Base-by-base conservation (phyloP, 495 filamentous ascomycete genomes). In the Aspergillus sparsus region DNA sequence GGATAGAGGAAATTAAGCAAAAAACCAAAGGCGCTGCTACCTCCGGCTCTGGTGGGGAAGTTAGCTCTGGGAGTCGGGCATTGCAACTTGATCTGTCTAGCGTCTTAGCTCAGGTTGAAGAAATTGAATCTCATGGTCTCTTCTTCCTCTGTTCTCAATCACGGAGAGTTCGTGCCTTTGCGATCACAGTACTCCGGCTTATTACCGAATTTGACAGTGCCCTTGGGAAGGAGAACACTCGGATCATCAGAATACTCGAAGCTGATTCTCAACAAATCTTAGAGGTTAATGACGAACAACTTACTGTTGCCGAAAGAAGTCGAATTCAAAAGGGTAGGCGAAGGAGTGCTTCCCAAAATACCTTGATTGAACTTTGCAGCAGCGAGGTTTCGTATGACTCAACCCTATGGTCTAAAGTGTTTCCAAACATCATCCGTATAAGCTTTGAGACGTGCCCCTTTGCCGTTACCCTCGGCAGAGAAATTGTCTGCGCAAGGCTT, bases 131-230 rank as follows among this genome's bases (percentile, higher is more conserved):
- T 15, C 93, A 97, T 70, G 94, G 95, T 1, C 73, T 99, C n/a
- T 98, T 99, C 79, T 98, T 99, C 70, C 74, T 99, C 5, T 98
- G 95, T 70, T 98, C 94, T 0, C 95, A 97, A 62, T 97, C 94
- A 9, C 82, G 90, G 57, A 83, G 87, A 39, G 94, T 99, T 27
- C 85, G 94, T 36, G 82, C 90, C 42, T 93, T 93, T 69, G 95
- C 94, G 2, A 90, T 99, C 44, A 95, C 87, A 4, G 95, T 98
- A 2, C 77, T 99, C 15, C 89, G 91, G 5, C 80, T 97, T 32
- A 91, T 99, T 61, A 94, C 89, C 15, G 92, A 98, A 58, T 98
- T 98, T 61, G 95, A 99, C 66, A 87, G 82, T 2, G 93, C 92
- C 6, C 80, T 99, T 16, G 87, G 89, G 27, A 93, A 92, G 66